Conservation (phyloP, 2,329 filamentous ascomycete species). For the Onygenales sp. region DNA sequence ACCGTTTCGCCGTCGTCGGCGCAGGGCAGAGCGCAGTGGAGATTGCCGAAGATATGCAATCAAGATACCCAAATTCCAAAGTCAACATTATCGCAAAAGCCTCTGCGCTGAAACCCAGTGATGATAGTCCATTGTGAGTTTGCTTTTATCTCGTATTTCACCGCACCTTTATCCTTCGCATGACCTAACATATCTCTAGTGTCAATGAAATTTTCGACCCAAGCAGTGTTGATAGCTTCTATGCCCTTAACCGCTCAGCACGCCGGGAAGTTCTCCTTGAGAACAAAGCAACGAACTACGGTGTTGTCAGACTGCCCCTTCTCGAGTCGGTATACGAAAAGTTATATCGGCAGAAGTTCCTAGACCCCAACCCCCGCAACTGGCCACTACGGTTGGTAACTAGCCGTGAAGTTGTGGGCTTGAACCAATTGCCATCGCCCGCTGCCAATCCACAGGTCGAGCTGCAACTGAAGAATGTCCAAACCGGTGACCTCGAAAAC, state of each 20-base stretch:
- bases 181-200: conserved; percentile 32
- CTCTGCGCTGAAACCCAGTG: conserved; percentile 76
- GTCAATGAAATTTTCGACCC: conserved; percentile 98
- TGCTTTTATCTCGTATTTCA: neutral
- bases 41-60: conserved; percentile 83
- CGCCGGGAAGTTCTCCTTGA: conserved; percentile 54
- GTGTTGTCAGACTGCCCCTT: conserved; percentile 81
- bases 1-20: conserved; percentile 75
- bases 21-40: conserved; percentile 90
- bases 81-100: conserved; percentile 73
- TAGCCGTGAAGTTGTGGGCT: conserved; percentile 55
- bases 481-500: conserved; percentile 5
- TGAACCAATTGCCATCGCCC: conserved; percentile 43
- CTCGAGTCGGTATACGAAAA: conserved; percentile 82
- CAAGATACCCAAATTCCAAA: conserved; percentile 68
- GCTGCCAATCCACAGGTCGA: conserved; percentile 17
- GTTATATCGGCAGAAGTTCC: conserved; percentile 76
- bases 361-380: conserved; percentile 55
- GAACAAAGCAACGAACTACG: conserved; percentile 84
- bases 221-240: conserved; percentile 68
- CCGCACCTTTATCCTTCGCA: neutral
- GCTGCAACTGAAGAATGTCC: conserved; percentile 6
- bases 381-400: conserved; percentile 79
- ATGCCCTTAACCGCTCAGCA: conserved; percentile 52
- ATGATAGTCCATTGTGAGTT: conserved; percentile 89